phyloP scores from a whole-genome alignment of 23 red algal genomes.

The Gracilaria caudata region DNA sequence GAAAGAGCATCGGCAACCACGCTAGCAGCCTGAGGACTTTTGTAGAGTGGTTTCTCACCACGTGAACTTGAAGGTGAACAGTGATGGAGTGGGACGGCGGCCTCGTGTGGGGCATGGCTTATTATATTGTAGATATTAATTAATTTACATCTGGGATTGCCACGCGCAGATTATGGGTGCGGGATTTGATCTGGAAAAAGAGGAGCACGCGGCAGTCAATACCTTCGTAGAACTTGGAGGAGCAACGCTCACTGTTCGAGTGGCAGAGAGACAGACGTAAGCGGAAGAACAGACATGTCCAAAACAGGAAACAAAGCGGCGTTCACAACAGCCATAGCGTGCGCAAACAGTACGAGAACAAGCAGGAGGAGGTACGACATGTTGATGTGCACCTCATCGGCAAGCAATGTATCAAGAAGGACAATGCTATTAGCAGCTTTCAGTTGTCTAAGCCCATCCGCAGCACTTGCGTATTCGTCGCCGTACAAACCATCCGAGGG shows the following conservation, averaged over 20 bases:
- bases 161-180: not conserved
- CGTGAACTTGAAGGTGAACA: too few species aligned
- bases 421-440: conserved; percentile 17
- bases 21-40: too few species aligned
- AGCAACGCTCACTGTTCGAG: not conserved
- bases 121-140: not conserved
- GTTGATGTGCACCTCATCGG: not conserved
- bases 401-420: conserved; percentile 12
- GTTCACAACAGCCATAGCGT: not conserved
- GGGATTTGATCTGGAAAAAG: not conserved
- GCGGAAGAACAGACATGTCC: not conserved
- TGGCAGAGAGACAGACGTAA: not conserved
- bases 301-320: not conserved
- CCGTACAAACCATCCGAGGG: conserved; percentile 47
- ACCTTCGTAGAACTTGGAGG: not conserved
- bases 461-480: conserved; percentile 44
- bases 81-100: too few species aligned
- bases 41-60: too few species aligned
- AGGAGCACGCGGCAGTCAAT: not conserved
- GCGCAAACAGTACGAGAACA: not conserved
- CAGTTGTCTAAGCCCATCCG: not conserved
- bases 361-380: not conserved
- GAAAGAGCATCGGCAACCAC: too few species aligned
- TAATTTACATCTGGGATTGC: not conserved
- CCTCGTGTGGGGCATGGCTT: not conserved